phyloP scores from a whole-genome alignment of 768 basidiomycete species.

The Chalciporus piperatus region DNA sequence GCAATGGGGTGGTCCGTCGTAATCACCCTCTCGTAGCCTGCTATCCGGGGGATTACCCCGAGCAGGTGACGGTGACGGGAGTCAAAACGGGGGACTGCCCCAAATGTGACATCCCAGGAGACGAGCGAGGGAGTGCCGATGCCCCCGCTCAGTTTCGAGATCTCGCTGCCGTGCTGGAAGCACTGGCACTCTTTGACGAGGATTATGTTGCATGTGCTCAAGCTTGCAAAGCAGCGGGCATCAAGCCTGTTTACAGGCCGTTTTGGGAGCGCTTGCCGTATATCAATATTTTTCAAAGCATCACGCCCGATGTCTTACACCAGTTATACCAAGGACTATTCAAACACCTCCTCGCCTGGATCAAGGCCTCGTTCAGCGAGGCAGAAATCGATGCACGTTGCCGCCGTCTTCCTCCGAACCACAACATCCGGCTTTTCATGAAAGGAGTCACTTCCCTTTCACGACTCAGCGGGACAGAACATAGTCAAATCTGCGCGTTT shows the following conservation, averaged over 20 bases:
- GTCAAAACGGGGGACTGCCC: constrained; percentile 17
- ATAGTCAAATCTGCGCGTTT: not conserved
- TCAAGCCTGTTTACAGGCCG: constrained; percentile 21
- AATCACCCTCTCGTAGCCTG: constrained; percentile 25
- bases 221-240: constrained; percentile 9
- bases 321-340: constrained; percentile 36
- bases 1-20: constrained; percentile 40
- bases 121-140: not conserved
- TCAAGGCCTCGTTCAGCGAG: not conserved
- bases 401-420: not conserved
- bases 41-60: constrained; percentile 20
- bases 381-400: not conserved
- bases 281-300: constrained; percentile 18
- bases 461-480: not conserved
- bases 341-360: constrained; percentile 34
- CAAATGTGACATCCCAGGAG: constrained; percentile 2
- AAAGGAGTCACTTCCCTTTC: not conserved
- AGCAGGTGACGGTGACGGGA: constrained; percentile 16
- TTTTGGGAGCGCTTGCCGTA: constrained; percentile 29
- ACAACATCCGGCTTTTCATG: not conserved
- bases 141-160: not conserved
- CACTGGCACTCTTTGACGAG: not conserved
- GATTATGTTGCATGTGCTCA: not conserved
- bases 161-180: not conserved
- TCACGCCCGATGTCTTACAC: constrained; percentile 36